Evolutionary conservation across 345 rosid genomes (phyloP), one percentile per base, ranked within the genome.

Genomic region (Eucalyptus caleyi): DNA sequence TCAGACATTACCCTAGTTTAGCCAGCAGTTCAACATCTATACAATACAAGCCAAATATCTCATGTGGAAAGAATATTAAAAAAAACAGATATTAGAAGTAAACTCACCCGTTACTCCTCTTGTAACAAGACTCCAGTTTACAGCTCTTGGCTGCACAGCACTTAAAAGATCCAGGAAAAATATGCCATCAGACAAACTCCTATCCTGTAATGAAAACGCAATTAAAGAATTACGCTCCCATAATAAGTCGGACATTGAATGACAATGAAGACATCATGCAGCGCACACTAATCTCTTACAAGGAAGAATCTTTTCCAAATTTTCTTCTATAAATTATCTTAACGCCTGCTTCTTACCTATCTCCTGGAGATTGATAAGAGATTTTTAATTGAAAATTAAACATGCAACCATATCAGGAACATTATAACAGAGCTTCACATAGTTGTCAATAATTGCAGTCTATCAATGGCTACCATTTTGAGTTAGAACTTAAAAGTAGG

Each of bases 101-200:
- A 37, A 40, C 82, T 86, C 94, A 97, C 99, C 98, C 3, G 96
- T 93, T 86, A 91, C 94, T 90, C 99, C 99, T 89, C 95, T 96
- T 65, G 98, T 98, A 44, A 97, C 99, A 50, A 98, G 97, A 92
- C 96, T 94, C 99, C 99, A 97, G 88, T 97, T 97, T 18, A 98
- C 99, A 30, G 95, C 92, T 94, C 96, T 96, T 86, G 98, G 97
- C 91, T 96, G 98, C 89, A 98, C 99, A 34, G 97, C 95, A 87
- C 99, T 95, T 5, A 98, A 95, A 89, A 98, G 94, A 89, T 98
- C 99, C 88, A 98, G 95, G 94, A 96, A 98, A 90, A 98, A 97
- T 21, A 95, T 94, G 65, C 99, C 99, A 91, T 96, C 95, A 16
- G 98, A 95, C 94, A 98, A 94, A 49, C 94, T 96, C 91, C 95